Evolutionary conservation across 768 basidiomycete species (phyloP), one percentile per base, ranked within the genome.

Genomic region (Neoboletus magnificus): DNA sequence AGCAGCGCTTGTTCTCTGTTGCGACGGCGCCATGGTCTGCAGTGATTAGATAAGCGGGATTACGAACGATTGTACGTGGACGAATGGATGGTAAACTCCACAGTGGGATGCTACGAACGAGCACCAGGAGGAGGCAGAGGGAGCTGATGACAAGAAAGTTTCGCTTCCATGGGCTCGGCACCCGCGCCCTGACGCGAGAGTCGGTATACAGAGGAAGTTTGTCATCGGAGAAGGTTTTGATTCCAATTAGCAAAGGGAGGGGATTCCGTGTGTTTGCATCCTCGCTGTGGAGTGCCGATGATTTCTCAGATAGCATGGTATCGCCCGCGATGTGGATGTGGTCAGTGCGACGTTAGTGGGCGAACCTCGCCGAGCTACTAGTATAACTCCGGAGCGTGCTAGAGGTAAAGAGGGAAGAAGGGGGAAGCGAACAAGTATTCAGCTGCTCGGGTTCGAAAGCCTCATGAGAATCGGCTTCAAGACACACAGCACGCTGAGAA

Each of bases 21-120:
- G 96, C 93, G 18, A 98, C 94, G 0, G 93, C 96, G 5, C 91
- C 96, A 59, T 87, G 73, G 32, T 78, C 74, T 0, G 87, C 96
- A 54, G 78, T 66, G 32, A 82, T 76, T 33, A 86, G 75, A 60
- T 82, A 85, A 18, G 79, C 79, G 0, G 80, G 79, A 62, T 87
- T 87, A 29, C 79, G 71, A 25, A 40, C 1, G 20, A 53, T 40
- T 29, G 29, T 10, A 37, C 23, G 23, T 10, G 40, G 29, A 29
- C 9, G 39, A 40, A 6, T 41, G 9, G 15, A 22, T 23, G 32
- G 25, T 2, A 35, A 47, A 23, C 25, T 43, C 3, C 37, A 52
- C 23, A 49, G 16, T n/a, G 43, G 55, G 35, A 13, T 25, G 32
- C 30, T 39, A 29, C 42, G 29, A 30, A 50, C 23, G 44, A 66